These are phyloP conservation scores for Jimgerdemannia lactiflua DNA, from an alignment of 192 early-diverging fungal genomes.

Conservation along the genomic window DNA sequence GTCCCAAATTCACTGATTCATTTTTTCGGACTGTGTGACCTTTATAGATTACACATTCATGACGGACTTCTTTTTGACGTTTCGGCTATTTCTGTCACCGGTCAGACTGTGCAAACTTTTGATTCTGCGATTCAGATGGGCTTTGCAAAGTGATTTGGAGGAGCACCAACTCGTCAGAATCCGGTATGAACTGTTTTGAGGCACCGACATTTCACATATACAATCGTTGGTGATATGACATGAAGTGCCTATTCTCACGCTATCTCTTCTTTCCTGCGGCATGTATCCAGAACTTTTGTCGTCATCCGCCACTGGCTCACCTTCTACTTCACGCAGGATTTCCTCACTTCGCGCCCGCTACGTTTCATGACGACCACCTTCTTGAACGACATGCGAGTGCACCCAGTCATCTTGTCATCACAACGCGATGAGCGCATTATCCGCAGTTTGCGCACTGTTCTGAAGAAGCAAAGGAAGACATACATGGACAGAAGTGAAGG, in stretches of 20 bases:
- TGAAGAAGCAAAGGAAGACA: constrained; percentile 38
- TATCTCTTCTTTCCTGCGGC: too few species aligned
- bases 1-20: too few species aligned
- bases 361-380: constrained; percentile 47
- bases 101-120: constrained; percentile 50
- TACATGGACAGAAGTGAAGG: too few species aligned
- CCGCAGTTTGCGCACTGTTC: constrained; percentile 34
- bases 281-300: constrained; percentile 41
- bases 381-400: constrained; percentile 34
- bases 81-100: constrained; percentile 46
- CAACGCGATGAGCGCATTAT: constrained; percentile 45
- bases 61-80: constrained; percentile 55
- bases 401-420: constrained; percentile 33
- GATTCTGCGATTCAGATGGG: constrained; percentile 53
- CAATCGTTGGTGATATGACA: too few species aligned
- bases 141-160: constrained; percentile 38
- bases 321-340: constrained; percentile 49
- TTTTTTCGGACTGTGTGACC: too few species aligned
- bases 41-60: constrained; percentile 44
- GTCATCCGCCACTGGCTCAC: constrained; percentile 54
- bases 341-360: constrained; percentile 38
- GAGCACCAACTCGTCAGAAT: constrained; percentile 40
- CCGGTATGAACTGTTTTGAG: constrained; percentile 22
- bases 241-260: too few species aligned
- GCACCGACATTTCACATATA: neutral